Base-by-base conservation (phyloP, 176 grass and related monocot species). In the Musa beccarii region DNA sequence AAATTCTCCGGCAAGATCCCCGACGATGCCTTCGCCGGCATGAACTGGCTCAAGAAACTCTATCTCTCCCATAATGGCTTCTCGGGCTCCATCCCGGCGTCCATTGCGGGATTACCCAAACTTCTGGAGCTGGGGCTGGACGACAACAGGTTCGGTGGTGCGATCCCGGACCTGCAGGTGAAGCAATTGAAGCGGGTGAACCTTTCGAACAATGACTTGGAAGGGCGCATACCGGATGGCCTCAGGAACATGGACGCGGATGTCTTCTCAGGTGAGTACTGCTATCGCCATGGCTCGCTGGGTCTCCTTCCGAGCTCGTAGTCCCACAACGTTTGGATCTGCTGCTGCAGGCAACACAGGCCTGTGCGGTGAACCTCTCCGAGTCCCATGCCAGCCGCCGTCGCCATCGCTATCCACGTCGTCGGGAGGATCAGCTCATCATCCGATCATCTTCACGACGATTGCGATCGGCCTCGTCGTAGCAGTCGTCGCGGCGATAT, bases 11-110 rank as follows among this genome's bases (percentile, higher is more conserved):
- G 95, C 0, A 29, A 10, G 61, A 93, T 99, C 80, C 90, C 88
- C 5, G 69, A 67, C 49, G 78, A 91, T 53, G 84, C 88, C 19
- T 99, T 94, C 85, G 51, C 65, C 13, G 86, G 78, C 8, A 89
- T 99, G 95, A 66, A 78, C 14, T 85, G 74, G 55, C 86, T 99
- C 72, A 99, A 83, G 90, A 99, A 90, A 81, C 64, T 99, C 22
- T 26, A 51, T 24, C 73, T 99, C 49, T 88, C 86, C 11, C 59
- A 53, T 8, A 99, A 99, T 19, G 22, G 57, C 2, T 94, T 99
- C 86, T 72, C 90, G 4, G 86, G 95, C 0, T 56, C 86, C 50
- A 89, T 94, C 28, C 90, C 95, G 6, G 59, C 76, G 68, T 99
- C 95, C 10, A 76, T 99, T 69, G 74, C 80, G 23, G 82, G 59